Evolutionary conservation across 257 asterid species (phyloP).

Genomic region (Jasminum sambac): DNA sequence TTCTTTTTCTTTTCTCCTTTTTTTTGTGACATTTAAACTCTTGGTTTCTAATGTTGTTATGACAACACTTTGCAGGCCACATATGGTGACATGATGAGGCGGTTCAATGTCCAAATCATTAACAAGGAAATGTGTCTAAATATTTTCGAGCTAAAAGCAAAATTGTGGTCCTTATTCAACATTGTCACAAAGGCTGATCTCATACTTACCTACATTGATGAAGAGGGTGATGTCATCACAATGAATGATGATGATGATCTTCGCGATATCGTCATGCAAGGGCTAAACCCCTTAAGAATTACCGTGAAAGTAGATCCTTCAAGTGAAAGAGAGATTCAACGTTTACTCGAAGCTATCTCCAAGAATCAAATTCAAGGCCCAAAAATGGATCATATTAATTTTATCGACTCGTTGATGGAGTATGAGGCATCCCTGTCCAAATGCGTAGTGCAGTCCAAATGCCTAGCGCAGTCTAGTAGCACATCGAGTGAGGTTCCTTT

Average conservation of each 20-base stretch:
- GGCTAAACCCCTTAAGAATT: slow-evolving; percentile 69
- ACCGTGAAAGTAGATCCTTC: slow-evolving; percentile 42
- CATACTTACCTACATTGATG: slow-evolving; percentile 70
- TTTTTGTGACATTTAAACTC: too few relatives aligned
- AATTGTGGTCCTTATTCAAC: slow-evolving; percentile 59
- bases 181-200: slow-evolving; percentile 53
- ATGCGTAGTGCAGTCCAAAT: slow-evolving; percentile 27
- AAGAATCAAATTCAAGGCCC: slow-evolving; percentile 43
- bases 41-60: neutral
- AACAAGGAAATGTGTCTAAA: slow-evolving; percentile 41
- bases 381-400: too few relatives aligned
- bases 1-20: too few relatives aligned
- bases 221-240: slow-evolving; percentile 68
- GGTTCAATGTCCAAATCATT: slow-evolving; percentile 56
- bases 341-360: slow-evolving; percentile 40
- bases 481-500: slow-evolving; percentile 33
- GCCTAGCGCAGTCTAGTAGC: slow-evolving; percentile 22
- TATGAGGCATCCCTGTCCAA: slow-evolving; percentile 12
- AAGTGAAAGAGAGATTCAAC: slow-evolving; percentile 53
- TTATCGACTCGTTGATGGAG: too few relatives aligned
- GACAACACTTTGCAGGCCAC: slow-evolving; percentile 54
- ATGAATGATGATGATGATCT: slow-evolving; percentile 86
- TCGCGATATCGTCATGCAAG: slow-evolving; percentile 67
- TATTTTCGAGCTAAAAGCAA: slow-evolving; percentile 59
- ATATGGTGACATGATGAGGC: slow-evolving; percentile 71